Evolutionary conservation across 768 basidiomycete species (phyloP), one percentile per base, ranked within the genome.

Genomic region (Auricularia sp.): DNA sequence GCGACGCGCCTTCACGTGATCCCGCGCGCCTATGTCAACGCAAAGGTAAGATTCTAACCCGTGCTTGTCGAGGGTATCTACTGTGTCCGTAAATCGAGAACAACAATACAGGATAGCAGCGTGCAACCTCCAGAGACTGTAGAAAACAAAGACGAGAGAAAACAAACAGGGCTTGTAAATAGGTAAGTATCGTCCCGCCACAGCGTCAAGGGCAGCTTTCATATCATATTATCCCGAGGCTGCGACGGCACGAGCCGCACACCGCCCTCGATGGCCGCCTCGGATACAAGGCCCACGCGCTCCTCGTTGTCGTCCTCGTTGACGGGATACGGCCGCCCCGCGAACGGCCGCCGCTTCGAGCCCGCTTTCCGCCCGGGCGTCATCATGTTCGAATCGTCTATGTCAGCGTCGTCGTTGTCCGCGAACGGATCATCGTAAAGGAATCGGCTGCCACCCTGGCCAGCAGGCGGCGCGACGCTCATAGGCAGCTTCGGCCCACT

Each of bases 301-400:
- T 64, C 64, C 18, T 64, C 58, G 14, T 14, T 11, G 59, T 64
- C 54, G 8, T 64, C 64, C 23, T 60, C 59, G 58, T 58, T 61
- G 39, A 42, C 58, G 18, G 64, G 56, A 29, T 56, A 42, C 39
- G 34, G 36, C 56, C 44, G 36, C 39, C 64, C 59, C 3, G 42
- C 35, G 58, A 64, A 29, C 53, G 63, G 58, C 58, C 63, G 21
- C 10, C 43, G 61, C 39, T 47, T 47, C 35, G 36, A 39, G 29
- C 33, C 63, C 29, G 35, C 16, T 5, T 29, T 3, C 35, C 43
- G 61, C n/a, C 43, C 61, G 61, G 43, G 61, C 36, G 61, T 47
- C 36, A 62, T 35, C 21, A 62, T 36, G 61, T 35, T n/a, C 35
- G 12, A 6, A 12, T 21, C 61, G 61, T 47, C 61, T 8, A n/a